These are phyloP conservation scores for Trichoderma erinaceum DNA, from an alignment of 495 filamentous ascomycete genomes.

Conservation along the genomic window DNA sequence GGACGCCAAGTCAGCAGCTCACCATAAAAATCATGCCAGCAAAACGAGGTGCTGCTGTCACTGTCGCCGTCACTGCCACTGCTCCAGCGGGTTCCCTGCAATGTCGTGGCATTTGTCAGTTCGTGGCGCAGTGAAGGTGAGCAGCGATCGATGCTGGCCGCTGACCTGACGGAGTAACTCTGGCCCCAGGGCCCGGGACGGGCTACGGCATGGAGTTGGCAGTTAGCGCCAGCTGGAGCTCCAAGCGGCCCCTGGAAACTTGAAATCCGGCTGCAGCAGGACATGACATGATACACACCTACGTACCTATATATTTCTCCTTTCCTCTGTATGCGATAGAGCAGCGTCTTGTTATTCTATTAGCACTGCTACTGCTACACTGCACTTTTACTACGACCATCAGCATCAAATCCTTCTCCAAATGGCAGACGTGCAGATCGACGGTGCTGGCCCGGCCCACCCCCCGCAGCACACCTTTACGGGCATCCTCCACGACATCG, in stretches of 20 bases:
- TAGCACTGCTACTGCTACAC: neutral
- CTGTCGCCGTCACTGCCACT: neutral
- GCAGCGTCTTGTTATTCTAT: neutral
- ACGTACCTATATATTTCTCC: neutral
- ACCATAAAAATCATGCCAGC: too few species aligned
- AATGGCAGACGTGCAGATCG: neutral
- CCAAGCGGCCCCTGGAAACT: neutral
- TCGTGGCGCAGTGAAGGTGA: neutral
- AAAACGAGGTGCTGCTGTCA: neutral
- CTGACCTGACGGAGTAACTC: neutral
- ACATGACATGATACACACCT: neutral
- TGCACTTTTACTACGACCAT: neutral
- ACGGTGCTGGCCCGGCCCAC: neutral
- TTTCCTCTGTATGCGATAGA: neutral
- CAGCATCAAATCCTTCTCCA: neutral
- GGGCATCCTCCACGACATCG: neutral
- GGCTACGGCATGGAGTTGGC: neutral
- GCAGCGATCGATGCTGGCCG: neutral
- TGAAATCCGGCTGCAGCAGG: neutral
- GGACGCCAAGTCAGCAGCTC: too few species aligned
- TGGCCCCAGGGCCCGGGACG: neutral
- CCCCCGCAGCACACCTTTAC: constrained; percentile 1
- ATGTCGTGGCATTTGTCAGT: neutral
- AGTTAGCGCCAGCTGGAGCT: constrained; percentile 11
- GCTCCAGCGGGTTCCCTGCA: neutral